Conservation (phyloP, 2,329 filamentous ascomycete species). For the Monosporascus sp. region DNA sequence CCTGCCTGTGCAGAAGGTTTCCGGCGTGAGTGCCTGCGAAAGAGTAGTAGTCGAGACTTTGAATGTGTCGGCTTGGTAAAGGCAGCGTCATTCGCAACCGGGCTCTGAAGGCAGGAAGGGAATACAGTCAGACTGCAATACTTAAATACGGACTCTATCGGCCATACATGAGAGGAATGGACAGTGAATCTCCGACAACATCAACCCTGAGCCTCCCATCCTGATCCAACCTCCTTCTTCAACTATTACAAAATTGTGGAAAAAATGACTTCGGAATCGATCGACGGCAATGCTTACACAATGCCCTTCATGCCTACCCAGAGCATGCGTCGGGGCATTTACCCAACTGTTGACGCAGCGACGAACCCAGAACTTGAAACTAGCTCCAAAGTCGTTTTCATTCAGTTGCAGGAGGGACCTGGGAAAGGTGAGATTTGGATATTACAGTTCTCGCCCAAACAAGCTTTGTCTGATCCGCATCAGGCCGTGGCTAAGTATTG, state of each 20-base stretch:
- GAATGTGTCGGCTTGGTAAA: too few relatives aligned
- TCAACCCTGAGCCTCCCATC: background rate
- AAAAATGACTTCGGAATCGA: background rate
- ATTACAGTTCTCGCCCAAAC: background rate
- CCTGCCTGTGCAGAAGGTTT: too few relatives aligned
- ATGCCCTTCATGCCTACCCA: conserved; percentile 17
- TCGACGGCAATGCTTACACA: conserved; percentile 13
- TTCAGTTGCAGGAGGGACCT: background rate
- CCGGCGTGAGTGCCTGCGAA: too few relatives aligned
- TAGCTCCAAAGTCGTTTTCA: conserved; percentile 2
- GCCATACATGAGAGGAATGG: background rate
- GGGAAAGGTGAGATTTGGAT: background rate
- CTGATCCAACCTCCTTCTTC: background rate
- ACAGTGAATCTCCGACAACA: background rate
- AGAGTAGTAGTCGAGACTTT: too few relatives aligned
- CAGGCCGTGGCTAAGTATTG: background rate
- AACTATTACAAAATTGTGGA: background rate
- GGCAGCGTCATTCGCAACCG: too few relatives aligned
- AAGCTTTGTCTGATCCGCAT: background rate
- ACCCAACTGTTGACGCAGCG: conserved; percentile 15
- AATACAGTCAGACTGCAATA: too few relatives aligned
- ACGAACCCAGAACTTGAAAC: conserved; percentile 12
- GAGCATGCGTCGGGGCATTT: conserved; percentile 17
- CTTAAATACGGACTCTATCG: too few relatives aligned
- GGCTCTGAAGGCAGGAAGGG: too few relatives aligned